phyloP scores from a whole-genome alignment of 139 green algal species.

The Chlorella sp. region DNA sequence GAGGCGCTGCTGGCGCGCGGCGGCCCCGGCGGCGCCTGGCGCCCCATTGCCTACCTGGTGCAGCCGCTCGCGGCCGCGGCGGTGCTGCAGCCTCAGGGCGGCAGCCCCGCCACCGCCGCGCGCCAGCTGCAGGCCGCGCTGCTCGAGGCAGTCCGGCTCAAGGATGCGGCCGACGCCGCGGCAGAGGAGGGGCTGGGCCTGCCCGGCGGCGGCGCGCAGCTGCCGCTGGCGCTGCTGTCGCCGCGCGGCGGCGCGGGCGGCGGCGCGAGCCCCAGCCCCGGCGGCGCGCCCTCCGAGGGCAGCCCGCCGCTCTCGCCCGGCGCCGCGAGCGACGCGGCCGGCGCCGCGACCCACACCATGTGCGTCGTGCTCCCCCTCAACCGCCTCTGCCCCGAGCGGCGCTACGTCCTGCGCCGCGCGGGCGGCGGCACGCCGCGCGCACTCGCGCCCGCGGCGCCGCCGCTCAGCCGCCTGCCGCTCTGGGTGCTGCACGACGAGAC shows the following conservation, averaged over 20 bases:
- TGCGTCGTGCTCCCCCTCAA: conserved; percentile 39
- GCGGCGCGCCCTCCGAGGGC: too few relatives aligned
- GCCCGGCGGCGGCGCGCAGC: neutral
- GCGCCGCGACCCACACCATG: conserved; percentile 25
- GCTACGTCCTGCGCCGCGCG: conserved; percentile 36
- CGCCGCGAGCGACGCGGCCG: neutral
- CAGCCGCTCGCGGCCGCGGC: conserved; percentile 1
- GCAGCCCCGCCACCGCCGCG: neutral
- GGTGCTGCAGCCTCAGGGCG: neutral
- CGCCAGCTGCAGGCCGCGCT: conserved; percentile 17
- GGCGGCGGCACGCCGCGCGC: conserved; percentile 7
- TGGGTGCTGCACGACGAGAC: conserved; percentile 73
- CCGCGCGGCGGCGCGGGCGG: too few relatives aligned
- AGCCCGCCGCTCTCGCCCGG: neutral
- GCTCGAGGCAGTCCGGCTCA: neutral
- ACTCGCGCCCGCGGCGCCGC: neutral
- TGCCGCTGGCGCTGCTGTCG: conserved; percentile 20
- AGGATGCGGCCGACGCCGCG: conserved; percentile 12
- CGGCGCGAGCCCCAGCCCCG: too few relatives aligned
- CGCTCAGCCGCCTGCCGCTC: conserved; percentile 55
- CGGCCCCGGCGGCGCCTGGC: conserved; percentile 4
- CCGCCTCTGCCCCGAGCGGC: conserved; percentile 37
- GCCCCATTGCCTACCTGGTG: conserved; percentile 21
- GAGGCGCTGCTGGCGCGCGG: neutral
- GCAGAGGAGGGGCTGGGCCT: neutral